Evolutionary conservation across 495 filamentous ascomycete species (phyloP).

Genomic region (Podospora fimiseda): DNA sequence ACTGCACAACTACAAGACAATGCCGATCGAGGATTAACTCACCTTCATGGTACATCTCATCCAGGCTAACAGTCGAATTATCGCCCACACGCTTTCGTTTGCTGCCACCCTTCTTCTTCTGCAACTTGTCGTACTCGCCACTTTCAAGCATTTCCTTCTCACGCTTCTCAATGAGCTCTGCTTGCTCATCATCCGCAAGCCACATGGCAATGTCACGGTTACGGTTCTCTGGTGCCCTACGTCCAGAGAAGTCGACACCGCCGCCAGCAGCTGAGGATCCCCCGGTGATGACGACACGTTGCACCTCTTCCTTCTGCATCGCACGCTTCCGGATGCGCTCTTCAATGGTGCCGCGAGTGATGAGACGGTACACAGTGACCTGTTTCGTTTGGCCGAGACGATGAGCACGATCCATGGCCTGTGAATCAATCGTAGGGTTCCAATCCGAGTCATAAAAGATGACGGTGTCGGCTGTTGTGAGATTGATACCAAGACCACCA

Average conservation of each 20-base stretch:
- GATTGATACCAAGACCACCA: constrained; percentile 95
- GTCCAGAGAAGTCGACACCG: constrained; percentile 84
- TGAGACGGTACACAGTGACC: constrained; percentile 94
- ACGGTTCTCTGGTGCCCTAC: constrained; percentile 72
- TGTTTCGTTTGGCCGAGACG: constrained; percentile 94
- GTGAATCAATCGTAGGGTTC: constrained; percentile 98
- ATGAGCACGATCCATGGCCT: constrained; percentile 98
- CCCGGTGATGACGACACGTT: constrained; percentile 94
- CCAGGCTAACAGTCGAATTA: constrained; percentile 60
- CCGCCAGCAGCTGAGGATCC: constrained; percentile 53
- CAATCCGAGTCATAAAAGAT: constrained; percentile 99
- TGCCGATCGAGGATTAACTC: constrained; percentile 29
- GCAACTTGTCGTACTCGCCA: constrained; percentile 55
- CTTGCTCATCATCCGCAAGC: constrained; percentile 93
- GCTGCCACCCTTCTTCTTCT: constrained; percentile 54
- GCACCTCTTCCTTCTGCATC: constrained; percentile 97
- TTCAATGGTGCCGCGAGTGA: constrained; percentile 95
- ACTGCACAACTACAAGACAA: background rate
- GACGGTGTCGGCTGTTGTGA: constrained; percentile 86
- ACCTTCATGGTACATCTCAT: constrained; percentile 99
- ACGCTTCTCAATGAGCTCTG: constrained; percentile 80
- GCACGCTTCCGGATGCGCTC: constrained; percentile 97
- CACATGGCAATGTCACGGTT: constrained; percentile 96
- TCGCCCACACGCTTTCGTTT: constrained; percentile 38
- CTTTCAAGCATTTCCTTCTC: constrained; percentile 71